Percentiles rank a stretch among this genome's conserved stretches.
Conservation (phyloP, 805 yeast species). For the Yarrowia sp. region DNA sequence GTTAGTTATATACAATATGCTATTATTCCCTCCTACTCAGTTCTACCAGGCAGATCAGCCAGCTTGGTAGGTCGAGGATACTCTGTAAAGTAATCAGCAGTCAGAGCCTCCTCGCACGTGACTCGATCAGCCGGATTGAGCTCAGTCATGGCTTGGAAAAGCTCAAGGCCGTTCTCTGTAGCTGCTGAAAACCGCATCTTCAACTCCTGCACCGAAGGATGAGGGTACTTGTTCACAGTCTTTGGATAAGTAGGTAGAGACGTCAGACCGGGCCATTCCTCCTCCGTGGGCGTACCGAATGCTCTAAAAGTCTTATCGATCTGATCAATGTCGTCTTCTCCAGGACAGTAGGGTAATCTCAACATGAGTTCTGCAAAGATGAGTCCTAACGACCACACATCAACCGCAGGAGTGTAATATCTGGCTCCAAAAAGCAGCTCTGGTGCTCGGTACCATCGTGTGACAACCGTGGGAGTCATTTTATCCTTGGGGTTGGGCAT, state of each 20-base stretch:
- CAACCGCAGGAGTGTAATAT: constrained; percentile 88
- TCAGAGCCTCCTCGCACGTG: constrained; percentile 66
- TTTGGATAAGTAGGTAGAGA: constrained; percentile 73
- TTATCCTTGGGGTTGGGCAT: constrained; percentile 68
- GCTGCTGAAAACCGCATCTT: constrained; percentile 89
- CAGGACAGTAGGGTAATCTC: constrained; percentile 93
- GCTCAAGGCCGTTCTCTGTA: constrained; percentile 78
- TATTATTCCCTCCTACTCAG: neutral
- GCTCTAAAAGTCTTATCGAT: constrained; percentile 93
- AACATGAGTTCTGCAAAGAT: constrained; percentile 96
- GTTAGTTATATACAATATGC: neutral
- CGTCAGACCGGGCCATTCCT: constrained; percentile 88
- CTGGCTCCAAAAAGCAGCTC: constrained; percentile 87
- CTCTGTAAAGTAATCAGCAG: constrained; percentile 73
- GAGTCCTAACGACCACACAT: constrained; percentile 95
- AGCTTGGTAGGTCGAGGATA: constrained; percentile 77
- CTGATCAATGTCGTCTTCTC: constrained; percentile 88
- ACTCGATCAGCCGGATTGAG: constrained; percentile 81
- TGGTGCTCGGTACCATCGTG: constrained; percentile 98
- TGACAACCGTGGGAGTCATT: constrained; percentile 92
- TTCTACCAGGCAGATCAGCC: constrained; percentile 59
- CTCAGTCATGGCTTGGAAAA: constrained; percentile 73
- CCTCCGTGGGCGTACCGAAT: constrained; percentile 93
- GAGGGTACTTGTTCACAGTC: constrained; percentile 71
- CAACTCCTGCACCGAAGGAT: constrained; percentile 80